These are phyloP conservation scores for Garcia nutans DNA, from an alignment of 345 rosid species.

Conservation along the genomic window DNA sequence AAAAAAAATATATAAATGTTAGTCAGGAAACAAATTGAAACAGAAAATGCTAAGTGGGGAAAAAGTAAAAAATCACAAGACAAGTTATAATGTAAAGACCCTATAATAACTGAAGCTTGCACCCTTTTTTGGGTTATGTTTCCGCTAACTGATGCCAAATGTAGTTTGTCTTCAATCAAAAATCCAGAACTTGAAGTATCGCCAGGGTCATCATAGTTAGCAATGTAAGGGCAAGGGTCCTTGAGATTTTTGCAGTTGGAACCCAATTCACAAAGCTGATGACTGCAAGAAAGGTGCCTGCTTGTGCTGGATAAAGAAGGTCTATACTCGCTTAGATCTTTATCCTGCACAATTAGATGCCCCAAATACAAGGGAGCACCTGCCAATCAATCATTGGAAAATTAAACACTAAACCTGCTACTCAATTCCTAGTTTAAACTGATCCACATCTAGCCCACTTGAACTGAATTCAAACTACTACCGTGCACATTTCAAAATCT, in stretches of 20 bases:
- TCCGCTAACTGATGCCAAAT: conserved; percentile 15
- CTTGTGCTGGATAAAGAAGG: conserved; percentile 29
- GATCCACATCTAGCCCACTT: neutral
- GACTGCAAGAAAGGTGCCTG: conserved; percentile 24
- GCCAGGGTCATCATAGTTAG: conserved; percentile 13
- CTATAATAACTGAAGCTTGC: conserved; percentile 20
- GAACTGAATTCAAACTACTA: neutral
- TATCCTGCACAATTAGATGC: conserved; percentile 37
- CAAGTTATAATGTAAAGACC: conserved; percentile 2
- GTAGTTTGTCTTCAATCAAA: conserved; percentile 12
- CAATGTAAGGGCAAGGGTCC: conserved; percentile 34
- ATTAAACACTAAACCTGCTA: conserved; percentile 18
- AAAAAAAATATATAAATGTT: neutral
- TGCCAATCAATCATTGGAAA: conserved; percentile 20
- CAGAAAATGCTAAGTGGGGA: neutral
- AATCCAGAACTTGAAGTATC: conserved; percentile 31
- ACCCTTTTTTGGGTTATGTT: neutral
- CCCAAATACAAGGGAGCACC: conserved; percentile 33
- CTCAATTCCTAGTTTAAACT: neutral
- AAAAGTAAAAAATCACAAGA: neutral
- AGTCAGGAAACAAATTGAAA: neutral
- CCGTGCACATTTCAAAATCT: neutral
- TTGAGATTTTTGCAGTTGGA: conserved; percentile 21
- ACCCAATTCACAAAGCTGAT: conserved; percentile 25
- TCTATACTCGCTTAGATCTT: conserved; percentile 26